phyloP scores from a whole-genome alignment of 2,329 filamentous ascomycete genomes.

The Trichoderma sp. region DNA sequence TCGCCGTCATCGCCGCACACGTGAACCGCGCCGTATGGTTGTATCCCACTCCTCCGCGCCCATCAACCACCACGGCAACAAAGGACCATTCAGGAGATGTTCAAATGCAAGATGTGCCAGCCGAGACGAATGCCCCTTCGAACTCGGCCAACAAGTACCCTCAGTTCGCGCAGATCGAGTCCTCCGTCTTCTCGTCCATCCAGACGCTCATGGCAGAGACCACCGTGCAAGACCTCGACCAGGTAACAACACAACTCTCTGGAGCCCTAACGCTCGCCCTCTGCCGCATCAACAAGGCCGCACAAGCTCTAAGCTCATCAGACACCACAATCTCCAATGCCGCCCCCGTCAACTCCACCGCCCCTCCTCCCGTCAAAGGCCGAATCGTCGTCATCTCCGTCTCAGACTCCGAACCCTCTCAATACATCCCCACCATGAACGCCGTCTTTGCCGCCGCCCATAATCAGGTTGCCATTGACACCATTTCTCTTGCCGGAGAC shows the following conservation, averaged over 20 bases:
- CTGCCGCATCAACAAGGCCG: slow-evolving; percentile 84
- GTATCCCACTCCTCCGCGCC: slow-evolving; percentile 61
- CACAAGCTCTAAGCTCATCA: slow-evolving; percentile 61
- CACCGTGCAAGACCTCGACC: slow-evolving; percentile 62
- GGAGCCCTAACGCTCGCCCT: slow-evolving; percentile 89
- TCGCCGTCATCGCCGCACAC: slow-evolving; percentile 89
- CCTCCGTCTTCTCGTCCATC: slow-evolving; percentile 74
- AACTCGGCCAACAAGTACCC: slow-evolving; percentile 83
- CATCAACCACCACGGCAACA: slow-evolving; percentile 23
- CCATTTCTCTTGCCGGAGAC: slow-evolving; percentile 79
- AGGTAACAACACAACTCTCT: slow-evolving; percentile 82
- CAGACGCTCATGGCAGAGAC: slow-evolving; percentile 72
- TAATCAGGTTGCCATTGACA: slow-evolving; percentile 86
- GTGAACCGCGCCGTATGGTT: slow-evolving; percentile 85
- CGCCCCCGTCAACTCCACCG: slow-evolving; percentile 28
- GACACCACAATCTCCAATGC: slow-evolving; percentile 28
- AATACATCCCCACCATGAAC: slow-evolving; percentile 99
- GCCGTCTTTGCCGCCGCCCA: slow-evolving; percentile 93
- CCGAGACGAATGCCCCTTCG: slow-evolving; percentile 36
- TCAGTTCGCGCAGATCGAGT: slow-evolving; percentile 84
- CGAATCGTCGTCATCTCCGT: slow-evolving; percentile 91
- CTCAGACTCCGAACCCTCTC: slow-evolving; percentile 77
- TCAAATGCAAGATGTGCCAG: slow-evolving; percentile 55
- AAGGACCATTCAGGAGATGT: slow-evolving; percentile 51
- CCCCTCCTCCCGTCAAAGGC: slow-evolving; percentile 38